phyloP scores from a whole-genome alignment of 345 rosid genomes.

The Leavenworthia alabamica region DNA sequence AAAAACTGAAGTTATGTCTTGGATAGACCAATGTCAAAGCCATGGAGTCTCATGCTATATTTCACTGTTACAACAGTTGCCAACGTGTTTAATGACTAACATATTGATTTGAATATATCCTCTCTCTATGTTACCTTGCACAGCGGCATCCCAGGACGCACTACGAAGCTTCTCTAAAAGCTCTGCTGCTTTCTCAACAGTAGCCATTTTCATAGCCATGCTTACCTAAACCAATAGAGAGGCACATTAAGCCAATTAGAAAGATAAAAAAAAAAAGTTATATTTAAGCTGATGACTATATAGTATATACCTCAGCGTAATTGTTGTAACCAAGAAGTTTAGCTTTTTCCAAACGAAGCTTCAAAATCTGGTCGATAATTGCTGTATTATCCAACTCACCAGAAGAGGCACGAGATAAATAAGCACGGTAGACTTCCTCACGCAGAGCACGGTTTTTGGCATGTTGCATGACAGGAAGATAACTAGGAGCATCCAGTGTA shows the following conservation, averaged over 20 bases:
- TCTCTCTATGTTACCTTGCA: constrained; percentile 49
- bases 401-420: constrained; percentile 62
- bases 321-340: constrained; percentile 69
- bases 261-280: neutral
- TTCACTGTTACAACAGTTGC: neutral
- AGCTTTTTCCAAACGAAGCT: constrained; percentile 77
- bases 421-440: constrained; percentile 75
- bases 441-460: constrained; percentile 70
- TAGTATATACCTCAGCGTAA: constrained; percentile 94
- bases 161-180: constrained; percentile 75
- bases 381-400: constrained; percentile 74
- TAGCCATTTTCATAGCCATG: constrained; percentile 96
- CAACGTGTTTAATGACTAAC: neutral
- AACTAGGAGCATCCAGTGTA: constrained; percentile 78
- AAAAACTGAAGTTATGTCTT: neutral
- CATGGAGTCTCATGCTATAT: neutral
- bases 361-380: constrained; percentile 63
- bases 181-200: constrained; percentile 71
- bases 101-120: neutral
- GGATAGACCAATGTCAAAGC: neutral
- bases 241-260: constrained; percentile 15
- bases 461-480: constrained; percentile 79
- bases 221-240: constrained; percentile 49
- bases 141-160: constrained; percentile 88
- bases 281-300: constrained; percentile 6